Percentiles rank a stretch among this genome's conserved stretches.
Conservation (phyloP, 2,329 filamentous ascomycete species). For the Nothopassalora personata region DNA sequence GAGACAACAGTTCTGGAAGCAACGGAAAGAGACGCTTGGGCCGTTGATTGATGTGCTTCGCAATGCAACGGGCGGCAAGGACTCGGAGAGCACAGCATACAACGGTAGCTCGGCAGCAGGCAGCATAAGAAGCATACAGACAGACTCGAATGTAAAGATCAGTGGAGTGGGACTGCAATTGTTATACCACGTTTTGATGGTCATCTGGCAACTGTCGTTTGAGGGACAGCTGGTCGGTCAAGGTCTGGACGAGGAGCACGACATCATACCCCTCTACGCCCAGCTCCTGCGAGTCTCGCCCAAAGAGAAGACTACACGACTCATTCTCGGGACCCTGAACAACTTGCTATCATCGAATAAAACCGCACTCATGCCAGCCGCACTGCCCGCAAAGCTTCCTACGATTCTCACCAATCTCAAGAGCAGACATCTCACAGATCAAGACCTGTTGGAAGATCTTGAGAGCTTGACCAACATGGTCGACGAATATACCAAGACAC, state of each 20-base stretch:
- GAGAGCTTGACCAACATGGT: conserved; percentile 55
- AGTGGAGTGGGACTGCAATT: conserved; percentile 83
- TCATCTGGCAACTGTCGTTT: conserved; percentile 95
- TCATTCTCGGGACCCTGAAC: conserved; percentile 81
- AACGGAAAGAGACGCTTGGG: conserved; percentile 74
- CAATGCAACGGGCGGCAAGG: conserved; percentile 67
- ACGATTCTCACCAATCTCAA: conserved; percentile 54
- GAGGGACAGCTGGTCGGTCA: conserved; percentile 66
- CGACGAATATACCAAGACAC: conserved; percentile 73
- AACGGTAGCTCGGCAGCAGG: conserved; percentile 37
- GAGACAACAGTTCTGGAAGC: conserved; percentile 82
- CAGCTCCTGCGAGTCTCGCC: conserved; percentile 86
- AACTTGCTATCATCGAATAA: conserved; percentile 76
- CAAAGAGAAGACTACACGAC: conserved; percentile 94
- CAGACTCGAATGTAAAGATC: conserved; percentile 59
- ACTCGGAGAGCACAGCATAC: conserved; percentile 57
- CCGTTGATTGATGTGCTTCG: conserved; percentile 77
- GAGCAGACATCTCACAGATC: conserved; percentile 46
- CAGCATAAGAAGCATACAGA: conserved; percentile 44
- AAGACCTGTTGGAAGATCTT: conserved; percentile 49
- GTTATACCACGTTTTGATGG: conserved; percentile 87
- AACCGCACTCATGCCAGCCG: conserved; percentile 67
- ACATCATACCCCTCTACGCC: conserved; percentile 87
- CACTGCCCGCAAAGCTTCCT: conserved; percentile 78
- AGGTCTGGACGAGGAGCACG: conserved; percentile 86